Evolutionary conservation across 257 asterid species (phyloP), one percentile per base, ranked within the genome.

Genomic region (Solanum etuberosum): DNA sequence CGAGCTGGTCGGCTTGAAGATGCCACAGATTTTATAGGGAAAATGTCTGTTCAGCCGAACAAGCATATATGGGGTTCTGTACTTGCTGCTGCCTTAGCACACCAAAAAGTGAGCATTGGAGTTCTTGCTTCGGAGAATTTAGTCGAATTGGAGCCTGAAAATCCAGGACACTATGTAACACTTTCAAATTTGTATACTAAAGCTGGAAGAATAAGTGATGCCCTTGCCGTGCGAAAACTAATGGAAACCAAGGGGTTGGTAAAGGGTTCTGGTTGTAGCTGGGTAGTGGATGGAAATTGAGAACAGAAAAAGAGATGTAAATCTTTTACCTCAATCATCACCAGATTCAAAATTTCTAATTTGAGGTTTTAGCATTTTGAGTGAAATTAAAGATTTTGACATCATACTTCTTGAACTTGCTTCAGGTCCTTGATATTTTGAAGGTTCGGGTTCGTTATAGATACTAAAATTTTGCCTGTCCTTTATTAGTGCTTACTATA

Each of bases 101-200:
- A 85, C 16, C 89, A 87, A 72, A 86, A 86, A 10, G 37, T 90
- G 16, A 81, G 72, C 37, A 27, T 83, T 74, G 93, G 89, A 54
- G 87, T 90, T 27, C 42, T 90, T 21, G 93, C 81, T 35, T 73
- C 81, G 9, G 91, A 91, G 76, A 82, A 87, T 37, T 84, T 91
- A 43, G 90, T 91, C 10, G 7, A 86, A 10, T 70, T 90, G 90
- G 93, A 91, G 65, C 90, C 92, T 35, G 90, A 90, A 86, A 90
- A 91, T 88, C 86, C 91, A 14, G 93, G 93, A 85, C 91, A 91
- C n/a, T 91, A 84, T 70, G 92, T 91, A 83, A 90, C 92, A 57
- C 63, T 91, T 27, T 91, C 92, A 43, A 89, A 91, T 88, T 38
- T 91, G 87, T 91, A 90, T 91, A 87, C 89, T 67, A 87, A 71